These are phyloP conservation scores for Henckelia pumila DNA, from an alignment of 257 asterid species.

Conservation along the genomic window DNA sequence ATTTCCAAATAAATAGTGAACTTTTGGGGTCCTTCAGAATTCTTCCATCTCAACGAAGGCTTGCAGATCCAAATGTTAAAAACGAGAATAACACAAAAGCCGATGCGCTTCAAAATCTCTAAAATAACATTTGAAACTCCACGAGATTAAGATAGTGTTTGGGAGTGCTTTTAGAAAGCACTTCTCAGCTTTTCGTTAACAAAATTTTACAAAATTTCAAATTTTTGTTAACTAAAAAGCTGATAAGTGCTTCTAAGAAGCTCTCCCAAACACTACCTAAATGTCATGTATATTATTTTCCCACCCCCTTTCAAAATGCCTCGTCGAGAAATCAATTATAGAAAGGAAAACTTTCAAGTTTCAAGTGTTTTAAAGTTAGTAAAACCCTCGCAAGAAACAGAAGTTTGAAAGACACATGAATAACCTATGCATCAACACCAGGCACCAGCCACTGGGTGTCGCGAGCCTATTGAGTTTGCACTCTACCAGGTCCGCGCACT, in stretches of 20 bases:
- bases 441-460: background rate
- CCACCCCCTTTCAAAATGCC: background rate
- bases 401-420: no score
- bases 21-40: no score
- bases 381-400: background rate
- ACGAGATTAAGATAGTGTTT: background rate
- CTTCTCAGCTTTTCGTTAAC: no score
- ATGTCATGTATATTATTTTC: background rate
- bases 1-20: background rate
- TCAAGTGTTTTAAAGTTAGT: background rate
- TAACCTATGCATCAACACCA: background rate
- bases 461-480: background rate
- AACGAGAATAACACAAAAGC: background rate
- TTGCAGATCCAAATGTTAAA: background rate
- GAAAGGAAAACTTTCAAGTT: background rate
- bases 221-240: no score
- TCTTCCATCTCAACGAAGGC: no score
- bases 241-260: no score
- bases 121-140: background rate
- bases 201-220: no score
- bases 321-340: background rate
- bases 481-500: constrained; percentile 34
- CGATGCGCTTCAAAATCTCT: background rate
- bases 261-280: no score
- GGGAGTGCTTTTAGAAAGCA: no score